Conservation (phyloP, 2,329 filamentous ascomycete species). For the Aaosphaeria arxii region DNA sequence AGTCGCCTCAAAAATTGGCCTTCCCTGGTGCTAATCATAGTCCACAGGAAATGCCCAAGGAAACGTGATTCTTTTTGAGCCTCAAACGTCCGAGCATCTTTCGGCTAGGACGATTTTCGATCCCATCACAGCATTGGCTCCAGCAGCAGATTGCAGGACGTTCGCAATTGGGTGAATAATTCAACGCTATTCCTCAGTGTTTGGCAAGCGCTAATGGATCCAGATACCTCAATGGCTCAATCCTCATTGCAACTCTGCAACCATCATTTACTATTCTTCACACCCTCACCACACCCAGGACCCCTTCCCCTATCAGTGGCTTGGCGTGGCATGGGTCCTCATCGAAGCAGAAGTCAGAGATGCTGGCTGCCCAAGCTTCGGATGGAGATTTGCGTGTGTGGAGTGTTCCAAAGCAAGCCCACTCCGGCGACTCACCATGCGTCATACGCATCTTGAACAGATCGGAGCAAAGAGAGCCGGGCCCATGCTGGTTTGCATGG, state of each 20-base stretch:
- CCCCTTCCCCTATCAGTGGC: conserved; percentile 81
- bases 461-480: conserved; percentile 68
- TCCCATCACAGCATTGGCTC: conserved; percentile 89
- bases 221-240: conserved; percentile 92
- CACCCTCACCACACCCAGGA: conserved; percentile 79
- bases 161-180: conserved; percentile 84
- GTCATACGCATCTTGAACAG: conserved; percentile 85
- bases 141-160: conserved; percentile 83
- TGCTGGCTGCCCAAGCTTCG: conserved; percentile 88
- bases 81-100: conserved; percentile 86
- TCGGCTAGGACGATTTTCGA: conserved; percentile 92
- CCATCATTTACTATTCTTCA: conserved; percentile 93
- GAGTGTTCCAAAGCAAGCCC: conserved; percentile 84
- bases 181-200: neutral
- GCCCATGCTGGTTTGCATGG: conserved; percentile 96
- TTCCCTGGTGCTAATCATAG: neutral
- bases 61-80: conserved; percentile 92
- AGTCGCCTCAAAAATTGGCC: neutral
- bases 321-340: conserved; percentile 96
- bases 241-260: conserved; percentile 83
- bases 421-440: conserved; percentile 70
- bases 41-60: conserved; percentile 80
- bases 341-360: conserved; percentile 92
- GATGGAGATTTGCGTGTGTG: conserved; percentile 93
- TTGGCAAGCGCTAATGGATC: conserved; percentile 12